phyloP scores from a whole-genome alignment of 352 stramenopile species.

The Pythium guiyangense region DNA sequence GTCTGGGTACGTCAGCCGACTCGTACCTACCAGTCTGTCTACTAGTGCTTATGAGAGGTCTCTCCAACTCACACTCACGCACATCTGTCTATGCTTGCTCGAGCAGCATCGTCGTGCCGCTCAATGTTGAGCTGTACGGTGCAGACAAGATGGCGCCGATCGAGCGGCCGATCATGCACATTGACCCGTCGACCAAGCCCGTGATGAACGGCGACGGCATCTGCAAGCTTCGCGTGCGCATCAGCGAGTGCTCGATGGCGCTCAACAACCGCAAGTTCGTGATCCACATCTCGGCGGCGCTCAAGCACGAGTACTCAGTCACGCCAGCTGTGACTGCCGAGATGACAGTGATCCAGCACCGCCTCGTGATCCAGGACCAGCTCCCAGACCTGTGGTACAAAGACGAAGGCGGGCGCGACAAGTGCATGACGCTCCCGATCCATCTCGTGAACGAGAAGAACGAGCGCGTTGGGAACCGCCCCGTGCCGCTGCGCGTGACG shows the following conservation, averaged over 20 bases:
- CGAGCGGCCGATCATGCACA: slow-evolving; percentile 74
- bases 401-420: slow-evolving; percentile 78
- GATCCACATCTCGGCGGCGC: slow-evolving; percentile 63
- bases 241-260: slow-evolving; percentile 81
- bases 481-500: slow-evolving; percentile 73
- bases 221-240: slow-evolving; percentile 75
- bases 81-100: too few species aligned
- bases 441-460: slow-evolving; percentile 77
- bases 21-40: neutral
- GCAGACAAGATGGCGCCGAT: slow-evolving; percentile 82
- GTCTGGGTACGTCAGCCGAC: slow-evolving; percentile 34
- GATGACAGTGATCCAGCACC: slow-evolving; percentile 85
- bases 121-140: slow-evolving; percentile 82
- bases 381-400: slow-evolving; percentile 87
- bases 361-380: slow-evolving; percentile 79
- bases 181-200: slow-evolving; percentile 73
- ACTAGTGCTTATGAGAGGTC: neutral
- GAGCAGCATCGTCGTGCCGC: slow-evolving; percentile 56
- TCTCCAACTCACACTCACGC: too few species aligned
- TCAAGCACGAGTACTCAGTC: slow-evolving; percentile 60
- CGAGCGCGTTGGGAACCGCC: slow-evolving; percentile 66
- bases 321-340: slow-evolving; percentile 63
- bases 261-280: slow-evolving; percentile 86
- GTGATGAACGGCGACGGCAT: slow-evolving; percentile 82
- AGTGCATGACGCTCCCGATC: slow-evolving; percentile 83